Conservation (phyloP, 1,284 basidiomycete species). For the Puccinia triticina region DNA sequence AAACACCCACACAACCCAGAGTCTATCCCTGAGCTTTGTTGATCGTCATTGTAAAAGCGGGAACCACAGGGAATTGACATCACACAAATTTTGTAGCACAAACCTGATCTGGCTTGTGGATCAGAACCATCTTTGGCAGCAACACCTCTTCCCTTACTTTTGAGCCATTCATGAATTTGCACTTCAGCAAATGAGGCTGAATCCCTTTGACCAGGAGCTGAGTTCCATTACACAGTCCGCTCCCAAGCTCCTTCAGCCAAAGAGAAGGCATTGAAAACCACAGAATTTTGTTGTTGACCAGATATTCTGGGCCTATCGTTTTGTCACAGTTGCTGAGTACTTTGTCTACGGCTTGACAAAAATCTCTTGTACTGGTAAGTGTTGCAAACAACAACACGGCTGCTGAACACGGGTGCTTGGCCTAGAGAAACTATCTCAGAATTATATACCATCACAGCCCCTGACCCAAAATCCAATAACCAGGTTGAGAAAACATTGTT, state of each 20-base stretch:
- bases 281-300: neutral
- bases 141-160: neutral
- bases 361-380: neutral
- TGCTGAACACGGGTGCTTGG: too few relatives aligned
- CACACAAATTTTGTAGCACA: conserved; percentile 55
- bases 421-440: neutral
- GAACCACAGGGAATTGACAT: conserved; percentile 62
- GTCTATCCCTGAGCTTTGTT: conserved; percentile 65
- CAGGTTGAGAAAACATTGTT: too few relatives aligned
- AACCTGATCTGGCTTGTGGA: too few relatives aligned
- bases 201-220: neutral
- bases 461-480: neutral
- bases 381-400: too few relatives aligned
- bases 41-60: conserved; percentile 63
- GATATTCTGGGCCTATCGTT: neutral
- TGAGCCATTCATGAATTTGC: neutral
- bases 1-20: conserved; percentile 58
- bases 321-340: neutral
- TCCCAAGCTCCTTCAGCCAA: neutral
- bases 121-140: conserved; percentile 15
- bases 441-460: neutral
- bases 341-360: neutral
- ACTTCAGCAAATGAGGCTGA: neutral
- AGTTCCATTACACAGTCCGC: conserved; percentile 16
- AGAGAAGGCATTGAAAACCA: neutral